Evolutionary conservation across 352 stramenopile genomes (phyloP), one percentile per base, ranked within the genome.

Genomic region (Discostella stelligera): DNA sequence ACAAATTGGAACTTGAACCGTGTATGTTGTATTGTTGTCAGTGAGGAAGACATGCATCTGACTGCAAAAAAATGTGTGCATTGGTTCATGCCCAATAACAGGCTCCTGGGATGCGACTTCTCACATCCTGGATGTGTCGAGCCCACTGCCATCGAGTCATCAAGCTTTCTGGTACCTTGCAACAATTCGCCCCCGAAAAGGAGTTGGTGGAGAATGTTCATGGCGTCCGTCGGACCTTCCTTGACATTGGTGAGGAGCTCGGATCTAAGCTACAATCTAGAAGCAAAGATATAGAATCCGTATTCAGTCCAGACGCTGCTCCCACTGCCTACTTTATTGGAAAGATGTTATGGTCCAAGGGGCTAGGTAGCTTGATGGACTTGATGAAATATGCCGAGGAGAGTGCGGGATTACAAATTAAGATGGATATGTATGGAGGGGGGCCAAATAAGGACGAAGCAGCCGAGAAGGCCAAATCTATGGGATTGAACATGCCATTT

Each of bases 281-380:
- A 21, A 44, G 56, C 44, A 18, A 27, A 37, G 77, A 77, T 53
- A 70, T 39, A n/a, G 69, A 85, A 52, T 77, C 80, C 1, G 61
- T 91, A 5, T 91, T 91, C 79, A 77, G 76, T 56, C 41, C 77
- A 1, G 78, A 89, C 54, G 83, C 77, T 3, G 32, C 77, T 10
- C 71, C 82, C 44, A 73, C 76, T 27, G 74, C 90, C 23, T 96
- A 96, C 72, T 95, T 96, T 68, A 91, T 96, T 62, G 92, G 92
- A n/a, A 96, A 96, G 66, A 94, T 93, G 83, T 61, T 95, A 0
- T 95, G 89, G 90, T 91, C 89, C 23, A 96, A 96, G 76, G 92
- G 92, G 27, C 78, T 94, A 62, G 85, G 74, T n/a, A 88, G 82
- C 25, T 79, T 95, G 9, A 91, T 93, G 84, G 87, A 94, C 20